These are phyloP conservation scores for Puccinia horiana DNA, from an alignment of 1,284 basidiomycete genomes.

Conservation along the genomic window DNA sequence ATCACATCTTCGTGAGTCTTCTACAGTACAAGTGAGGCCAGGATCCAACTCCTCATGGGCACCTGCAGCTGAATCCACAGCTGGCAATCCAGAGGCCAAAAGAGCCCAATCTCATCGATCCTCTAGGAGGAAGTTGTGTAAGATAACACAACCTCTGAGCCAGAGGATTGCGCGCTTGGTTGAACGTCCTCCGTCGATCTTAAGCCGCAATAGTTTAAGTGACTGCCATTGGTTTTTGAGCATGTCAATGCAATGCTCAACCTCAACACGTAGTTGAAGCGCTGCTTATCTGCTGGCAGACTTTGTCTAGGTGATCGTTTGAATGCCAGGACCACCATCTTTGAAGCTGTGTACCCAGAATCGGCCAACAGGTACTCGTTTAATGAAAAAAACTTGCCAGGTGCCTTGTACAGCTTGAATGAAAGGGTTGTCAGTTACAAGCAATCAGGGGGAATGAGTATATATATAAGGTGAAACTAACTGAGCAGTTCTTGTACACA, in stretches of 20 bases:
- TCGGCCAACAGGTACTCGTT: constrained; percentile 25
- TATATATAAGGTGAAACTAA: not conserved
- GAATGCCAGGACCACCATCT: not conserved
- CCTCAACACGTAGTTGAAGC: constrained; percentile 20
- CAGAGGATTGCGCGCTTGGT: not conserved
- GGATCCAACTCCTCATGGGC: too few species aligned
- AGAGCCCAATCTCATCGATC: too few species aligned
- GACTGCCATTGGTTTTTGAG: constrained; percentile 29
- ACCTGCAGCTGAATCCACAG: too few species aligned
- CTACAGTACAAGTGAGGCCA: too few species aligned
- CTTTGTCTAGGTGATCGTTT: not conserved
- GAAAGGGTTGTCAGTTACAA: not conserved
- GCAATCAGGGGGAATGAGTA: too few species aligned
- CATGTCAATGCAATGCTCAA: constrained; percentile 35
- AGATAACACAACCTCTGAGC: not conserved
- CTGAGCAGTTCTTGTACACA: not conserved
- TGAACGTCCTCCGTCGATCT: too few species aligned
- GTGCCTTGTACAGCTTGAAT: not conserved
- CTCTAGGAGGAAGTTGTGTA: constrained; percentile 6
- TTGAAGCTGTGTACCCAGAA: constrained; percentile 8
- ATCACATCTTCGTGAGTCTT: too few species aligned
- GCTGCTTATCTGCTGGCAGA: not conserved
- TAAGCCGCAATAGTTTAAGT: not conserved
- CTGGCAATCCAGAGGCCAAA: too few species aligned
- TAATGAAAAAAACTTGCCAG: not conserved